phyloP scores from a whole-genome alignment of 2,329 filamentous ascomycete species.

The Microsporum audouinii region DNA sequence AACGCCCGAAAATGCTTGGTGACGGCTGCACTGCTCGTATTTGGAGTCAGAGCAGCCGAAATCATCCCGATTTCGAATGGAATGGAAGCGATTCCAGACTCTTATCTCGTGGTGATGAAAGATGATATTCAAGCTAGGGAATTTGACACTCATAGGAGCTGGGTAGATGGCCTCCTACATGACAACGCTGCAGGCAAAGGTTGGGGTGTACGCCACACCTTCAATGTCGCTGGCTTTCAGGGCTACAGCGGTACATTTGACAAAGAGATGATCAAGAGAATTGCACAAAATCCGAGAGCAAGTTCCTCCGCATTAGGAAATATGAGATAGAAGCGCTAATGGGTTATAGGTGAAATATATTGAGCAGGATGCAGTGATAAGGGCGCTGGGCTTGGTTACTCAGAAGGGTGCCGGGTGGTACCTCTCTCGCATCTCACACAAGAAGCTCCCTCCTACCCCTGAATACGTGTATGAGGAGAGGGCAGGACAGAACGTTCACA shows the following conservation, averaged over 20 bases:
- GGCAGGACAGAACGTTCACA: slow-evolving; percentile 26
- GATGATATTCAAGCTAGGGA: neutral
- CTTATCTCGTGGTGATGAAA: slow-evolving; percentile 13
- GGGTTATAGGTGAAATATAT: slow-evolving; percentile 12
- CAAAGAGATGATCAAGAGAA: slow-evolving; percentile 5
- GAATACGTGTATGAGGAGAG: slow-evolving; percentile 27
- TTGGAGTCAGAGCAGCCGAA: slow-evolving; percentile 8
- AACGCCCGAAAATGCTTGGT: neutral
- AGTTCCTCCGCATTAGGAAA: neutral
- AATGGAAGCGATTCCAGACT: slow-evolving; percentile 7
- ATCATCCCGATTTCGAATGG: slow-evolving; percentile 4
- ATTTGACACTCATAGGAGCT: slow-evolving; percentile 6
- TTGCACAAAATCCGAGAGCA: slow-evolving; percentile 6
- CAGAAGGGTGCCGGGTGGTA: slow-evolving; percentile 24
- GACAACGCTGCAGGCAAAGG: neutral
- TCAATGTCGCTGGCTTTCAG: slow-evolving; percentile 7
- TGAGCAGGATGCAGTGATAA: slow-evolving; percentile 10
- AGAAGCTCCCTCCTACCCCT: slow-evolving; percentile 14
- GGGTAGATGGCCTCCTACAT: neutral
- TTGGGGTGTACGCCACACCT: slow-evolving; percentile 2
- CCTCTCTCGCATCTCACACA: slow-evolving; percentile 26
- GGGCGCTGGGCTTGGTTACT: slow-evolving; percentile 3
- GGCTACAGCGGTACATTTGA: slow-evolving; percentile 12
- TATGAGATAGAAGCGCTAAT: neutral
- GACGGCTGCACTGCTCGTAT: neutral